Evolutionary conservation across 805 yeast species (phyloP).

Genomic region (Teunomyces stri): DNA sequence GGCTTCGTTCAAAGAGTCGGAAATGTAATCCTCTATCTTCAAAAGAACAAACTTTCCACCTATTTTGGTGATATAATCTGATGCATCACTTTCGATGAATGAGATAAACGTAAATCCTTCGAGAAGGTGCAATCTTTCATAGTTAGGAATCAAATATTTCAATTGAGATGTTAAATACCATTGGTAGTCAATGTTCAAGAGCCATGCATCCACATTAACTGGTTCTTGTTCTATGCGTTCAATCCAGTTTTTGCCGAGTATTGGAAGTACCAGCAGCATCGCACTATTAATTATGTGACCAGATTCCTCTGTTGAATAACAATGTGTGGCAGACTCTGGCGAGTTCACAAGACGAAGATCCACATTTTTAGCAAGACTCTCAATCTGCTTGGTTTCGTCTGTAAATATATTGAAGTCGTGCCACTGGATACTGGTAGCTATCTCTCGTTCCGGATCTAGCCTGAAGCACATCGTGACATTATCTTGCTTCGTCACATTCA

Average conservation of each 20-base stretch:
- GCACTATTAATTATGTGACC: constrained; percentile 19
- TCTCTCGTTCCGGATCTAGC: constrained; percentile 5
- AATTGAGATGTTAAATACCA: constrained; percentile 14
- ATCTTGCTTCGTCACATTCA: constrained; percentile 10
- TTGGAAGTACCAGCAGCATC: constrained; percentile 28
- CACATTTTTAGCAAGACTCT: constrained; percentile 8
- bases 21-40: neutral
- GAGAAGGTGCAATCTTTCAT: constrained; percentile 15
- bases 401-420: constrained; percentile 9
- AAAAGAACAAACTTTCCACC: constrained; percentile 8
- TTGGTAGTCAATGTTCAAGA: constrained; percentile 12
- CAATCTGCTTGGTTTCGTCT: neutral
- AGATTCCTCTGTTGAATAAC: constrained; percentile 13
- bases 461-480: constrained; percentile 9
- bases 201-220: constrained; percentile 20
- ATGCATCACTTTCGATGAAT: neutral
- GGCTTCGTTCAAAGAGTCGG: constrained; percentile 3
- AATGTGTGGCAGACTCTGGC: constrained; percentile 22
- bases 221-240: constrained; percentile 11
- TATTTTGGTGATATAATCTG: constrained; percentile 16
- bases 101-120: constrained; percentile 7
- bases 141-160: constrained; percentile 12
- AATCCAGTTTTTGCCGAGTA: constrained; percentile 26
- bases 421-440: constrained; percentile 9
- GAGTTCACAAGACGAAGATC: constrained; percentile 20